Evolutionary conservation across 106 monocot genomes (phyloP).

Genomic region (Phalaenopsis equestris): DNA sequence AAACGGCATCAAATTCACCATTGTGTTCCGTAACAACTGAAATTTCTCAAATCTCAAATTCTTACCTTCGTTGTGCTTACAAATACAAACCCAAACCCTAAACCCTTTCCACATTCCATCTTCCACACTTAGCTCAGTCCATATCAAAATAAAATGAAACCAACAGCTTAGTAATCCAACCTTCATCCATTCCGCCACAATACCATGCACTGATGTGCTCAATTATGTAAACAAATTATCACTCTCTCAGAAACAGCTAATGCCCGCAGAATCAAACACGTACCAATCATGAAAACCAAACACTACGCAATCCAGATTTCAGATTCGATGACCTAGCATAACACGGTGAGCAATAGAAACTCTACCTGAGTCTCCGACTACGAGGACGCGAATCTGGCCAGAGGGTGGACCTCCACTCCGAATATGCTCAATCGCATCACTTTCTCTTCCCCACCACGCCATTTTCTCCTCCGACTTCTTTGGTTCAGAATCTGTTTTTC

Average conservation of each 20-base stretch:
- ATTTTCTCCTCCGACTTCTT: background rate
- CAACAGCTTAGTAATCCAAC: no score
- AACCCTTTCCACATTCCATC: no score
- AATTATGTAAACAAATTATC: background rate
- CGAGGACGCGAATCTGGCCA: constrained; percentile 1
- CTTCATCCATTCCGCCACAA: no score
- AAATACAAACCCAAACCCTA: no score
- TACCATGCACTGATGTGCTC: no score
- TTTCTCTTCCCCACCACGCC: constrained; percentile 3
- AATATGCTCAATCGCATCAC: background rate
- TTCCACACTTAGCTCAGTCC: no score
- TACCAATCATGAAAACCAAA: background rate
- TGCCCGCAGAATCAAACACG: background rate
- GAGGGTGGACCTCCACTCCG: background rate
- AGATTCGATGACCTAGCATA: no score
- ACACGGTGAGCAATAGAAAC: background rate
- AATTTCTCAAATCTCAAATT: no score
- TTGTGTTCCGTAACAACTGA: no score
- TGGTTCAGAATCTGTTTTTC: background rate
- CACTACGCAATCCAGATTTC: background rate
- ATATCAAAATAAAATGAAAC: no score
- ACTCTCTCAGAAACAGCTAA: background rate
- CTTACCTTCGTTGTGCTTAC: no score
- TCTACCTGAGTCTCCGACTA: constrained; percentile 4
- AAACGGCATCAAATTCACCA: no score